These are phyloP conservation scores for Diaporthe sp. DNA, from an alignment of 2,329 filamentous ascomycete genomes.

Conservation along the genomic window DNA sequence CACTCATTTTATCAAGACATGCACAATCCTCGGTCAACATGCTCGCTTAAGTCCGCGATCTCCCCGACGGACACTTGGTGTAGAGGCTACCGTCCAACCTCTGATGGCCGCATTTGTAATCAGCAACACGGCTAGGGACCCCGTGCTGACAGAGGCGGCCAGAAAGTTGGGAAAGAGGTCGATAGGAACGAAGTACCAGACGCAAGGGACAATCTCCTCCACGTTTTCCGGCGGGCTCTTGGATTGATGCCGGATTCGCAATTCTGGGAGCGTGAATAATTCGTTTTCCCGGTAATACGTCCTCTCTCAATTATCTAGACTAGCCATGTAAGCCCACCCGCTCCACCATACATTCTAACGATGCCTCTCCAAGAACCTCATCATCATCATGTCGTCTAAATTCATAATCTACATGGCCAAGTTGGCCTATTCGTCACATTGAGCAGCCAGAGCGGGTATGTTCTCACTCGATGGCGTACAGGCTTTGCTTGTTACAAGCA, in stretches of 20 bases:
- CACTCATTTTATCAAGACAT: background rate
- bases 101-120: slow-evolving; percentile 2
- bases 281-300: background rate
- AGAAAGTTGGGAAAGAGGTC: background rate
- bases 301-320: background rate
- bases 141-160: background rate
- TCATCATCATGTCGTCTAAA: slow-evolving; percentile 21
- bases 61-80: background rate
- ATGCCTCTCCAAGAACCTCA: slow-evolving; percentile 8
- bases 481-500: background rate
- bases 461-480: background rate
- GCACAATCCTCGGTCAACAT: background rate
- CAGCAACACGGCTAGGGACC: background rate
- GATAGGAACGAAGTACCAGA: background rate
- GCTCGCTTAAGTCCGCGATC: slow-evolving; percentile 16
- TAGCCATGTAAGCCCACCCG: background rate
- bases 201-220: too few species aligned
- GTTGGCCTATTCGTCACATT: background rate
- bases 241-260: too few species aligned
- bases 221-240: too few species aligned
- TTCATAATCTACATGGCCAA: slow-evolving; percentile 1
- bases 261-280: slow-evolving; percentile 10
- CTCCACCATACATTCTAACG: background rate
- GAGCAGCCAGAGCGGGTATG: background rate
- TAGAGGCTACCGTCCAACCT: background rate